Percentiles rank a stretch among this genome's conserved stretches.
Evolutionary conservation across 495 filamentous ascomycete genomes (phyloP).

Genomic region (Aspergillus taichungensis): DNA sequence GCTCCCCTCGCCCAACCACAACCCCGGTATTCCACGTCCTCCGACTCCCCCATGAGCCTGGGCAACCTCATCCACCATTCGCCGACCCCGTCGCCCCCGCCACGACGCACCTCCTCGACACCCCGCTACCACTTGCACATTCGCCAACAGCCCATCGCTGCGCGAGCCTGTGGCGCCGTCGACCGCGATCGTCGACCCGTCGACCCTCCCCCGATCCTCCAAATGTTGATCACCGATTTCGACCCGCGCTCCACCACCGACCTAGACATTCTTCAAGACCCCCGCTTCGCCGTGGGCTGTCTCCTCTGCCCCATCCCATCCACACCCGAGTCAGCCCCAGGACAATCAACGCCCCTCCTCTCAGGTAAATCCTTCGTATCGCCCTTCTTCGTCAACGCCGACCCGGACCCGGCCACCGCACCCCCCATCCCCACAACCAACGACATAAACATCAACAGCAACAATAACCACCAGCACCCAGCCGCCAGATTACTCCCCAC

Average conservation of each 20-base stretch:
- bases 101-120: conserved; percentile 14
- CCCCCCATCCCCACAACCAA: conserved; percentile 61
- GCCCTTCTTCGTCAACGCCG: conserved; percentile 34
- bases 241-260: conserved; percentile 41
- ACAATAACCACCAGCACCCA: conserved; percentile 40
- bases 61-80: conserved; percentile 34
- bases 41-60: conserved; percentile 33
- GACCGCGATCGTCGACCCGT: conserved; percentile 89
- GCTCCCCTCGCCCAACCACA: conserved; percentile 4
- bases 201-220: conserved; percentile 90
- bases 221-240: conserved; percentile 67
- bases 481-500: background rate
- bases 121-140: conserved; percentile 55
- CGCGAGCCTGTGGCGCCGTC: conserved; percentile 87
- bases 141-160: conserved; percentile 84
- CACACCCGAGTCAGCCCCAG: conserved; percentile 3
- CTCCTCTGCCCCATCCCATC: conserved; percentile 43
- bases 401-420: conserved; percentile 37
- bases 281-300: conserved; percentile 79
- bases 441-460: conserved; percentile 5
- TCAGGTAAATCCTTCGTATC: conserved; percentile 37
- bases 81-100: conserved; percentile 20
- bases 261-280: conserved; percentile 56
- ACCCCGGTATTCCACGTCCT: conserved; percentile 13
- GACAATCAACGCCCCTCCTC: conserved; percentile 23